A percentile compares a stretch with the other conserved stretches of the same genome.
Conservation (phyloP, 495 filamentous ascomycete species). For the Pyrenula aspistea region DNA sequence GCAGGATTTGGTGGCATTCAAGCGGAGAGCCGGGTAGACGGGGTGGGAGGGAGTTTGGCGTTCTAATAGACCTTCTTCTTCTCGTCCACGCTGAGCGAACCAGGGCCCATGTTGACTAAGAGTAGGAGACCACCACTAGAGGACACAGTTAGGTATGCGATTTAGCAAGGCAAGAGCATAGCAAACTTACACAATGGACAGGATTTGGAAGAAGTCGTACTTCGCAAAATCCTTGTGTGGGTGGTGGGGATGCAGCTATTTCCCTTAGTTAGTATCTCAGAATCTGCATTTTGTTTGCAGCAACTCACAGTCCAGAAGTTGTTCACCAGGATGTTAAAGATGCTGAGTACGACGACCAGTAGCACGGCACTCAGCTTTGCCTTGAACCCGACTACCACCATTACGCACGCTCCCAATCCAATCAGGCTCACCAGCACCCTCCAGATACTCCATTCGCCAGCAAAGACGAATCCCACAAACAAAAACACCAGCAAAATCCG, state of each 20-base stretch:
- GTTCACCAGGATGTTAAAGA: constrained; percentile 96
- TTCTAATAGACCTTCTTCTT: constrained; percentile 99
- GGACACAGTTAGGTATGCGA: background rate
- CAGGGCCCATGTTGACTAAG: constrained; percentile 95
- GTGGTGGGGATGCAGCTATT: constrained; percentile 90
- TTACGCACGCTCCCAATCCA: constrained; percentile 84
- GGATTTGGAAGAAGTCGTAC: constrained; percentile 99
- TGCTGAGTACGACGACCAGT: constrained; percentile 82
- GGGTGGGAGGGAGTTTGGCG: too few relatives aligned
- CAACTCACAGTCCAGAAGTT: constrained; percentile 98
- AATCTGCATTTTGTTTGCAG: background rate
- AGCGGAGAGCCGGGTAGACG: too few relatives aligned
- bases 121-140: constrained; percentile 76
- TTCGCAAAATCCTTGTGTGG: constrained; percentile 99
- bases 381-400: constrained; percentile 99
- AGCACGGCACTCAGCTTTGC: constrained; percentile 95
- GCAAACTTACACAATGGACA: constrained; percentile 80
- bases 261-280: constrained; percentile 12
- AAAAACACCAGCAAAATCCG: constrained; percentile 94
- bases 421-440: constrained; percentile 70
- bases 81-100: constrained; percentile 95
- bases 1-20: too few relatives aligned
- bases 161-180: constrained; percentile 10
- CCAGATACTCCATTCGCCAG: constrained; percentile 82
- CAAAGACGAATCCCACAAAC: constrained; percentile 92